Base-by-base conservation (phyloP, 192 early-diverging fungal genomes). In the Coemansia sp. region DNA sequence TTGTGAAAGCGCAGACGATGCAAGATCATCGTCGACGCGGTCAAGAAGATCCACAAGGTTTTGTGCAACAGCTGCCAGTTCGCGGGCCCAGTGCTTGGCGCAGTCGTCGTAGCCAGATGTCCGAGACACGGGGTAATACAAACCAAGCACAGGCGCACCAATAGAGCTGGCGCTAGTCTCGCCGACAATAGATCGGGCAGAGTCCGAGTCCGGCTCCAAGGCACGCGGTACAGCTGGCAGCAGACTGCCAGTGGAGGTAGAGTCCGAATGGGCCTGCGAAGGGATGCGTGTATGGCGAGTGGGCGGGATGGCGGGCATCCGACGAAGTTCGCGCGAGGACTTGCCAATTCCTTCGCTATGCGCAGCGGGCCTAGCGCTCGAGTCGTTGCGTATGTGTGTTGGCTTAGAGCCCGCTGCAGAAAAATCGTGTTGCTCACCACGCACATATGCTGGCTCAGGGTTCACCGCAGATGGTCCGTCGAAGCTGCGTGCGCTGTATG, bases 401-500 rank as follows among this genome's bases (percentile, higher is more conserved):
- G 62, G 64, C 2, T 52, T 27, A 25, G 56, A 50, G 32, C 68
- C 67, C 34, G 64, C 54, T 28, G 62, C 61, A 14, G 67, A 52
- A n/a, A n/a, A n/a, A n/a, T n/a, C n/a, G n/a, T n/a, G n/a, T n/a
- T n/a, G n/a, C n/a, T n/a, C n/a, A n/a, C n/a, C n/a, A n/a, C n/a
- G n/a, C n/a, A n/a, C n/a, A n/a, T n/a, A n/a, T n/a, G 66, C 44
- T 30, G 62, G 64, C 2, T 52, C 34, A 25, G 56, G 54, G 32
- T 71, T 68, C 34, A 65, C 54, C 38, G 62, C 61, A 14, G 67
- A 52, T 0, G 68, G 67, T 18, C 67, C 48, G 54, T 58, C 38
- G 44, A 71, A 62, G 3, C 26, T 59, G 18, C 67, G 71, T 2
- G 61, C 68, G 60, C 68, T 80, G 49, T 80, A 74, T 21, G 77